These are phyloP conservation scores for Seminavis robusta DNA, from an alignment of 108 stramenopile genomes.

Conservation along the genomic window DNA sequence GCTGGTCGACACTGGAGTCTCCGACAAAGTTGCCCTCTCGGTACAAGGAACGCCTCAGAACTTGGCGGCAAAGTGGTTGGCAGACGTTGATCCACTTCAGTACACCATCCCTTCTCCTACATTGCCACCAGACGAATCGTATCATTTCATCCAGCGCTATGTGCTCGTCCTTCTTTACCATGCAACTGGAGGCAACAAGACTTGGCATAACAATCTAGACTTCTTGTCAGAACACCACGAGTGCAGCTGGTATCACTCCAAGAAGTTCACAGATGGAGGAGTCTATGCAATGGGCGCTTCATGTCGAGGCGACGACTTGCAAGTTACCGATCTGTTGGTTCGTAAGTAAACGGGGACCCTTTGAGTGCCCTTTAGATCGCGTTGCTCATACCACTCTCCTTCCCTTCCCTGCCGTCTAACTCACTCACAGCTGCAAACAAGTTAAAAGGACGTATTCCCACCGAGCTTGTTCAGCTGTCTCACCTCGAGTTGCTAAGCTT, in stretches of 20 bases:
- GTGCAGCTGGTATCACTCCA: neutral
- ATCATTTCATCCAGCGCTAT: conserved; percentile 23
- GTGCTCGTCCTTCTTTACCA: conserved; percentile 20
- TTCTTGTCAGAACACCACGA: neutral
- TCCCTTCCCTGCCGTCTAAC: too few species aligned
- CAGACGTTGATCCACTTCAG: conserved; percentile 22
- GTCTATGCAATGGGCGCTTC: conserved; percentile 15
- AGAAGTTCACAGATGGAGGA: conserved; percentile 1
- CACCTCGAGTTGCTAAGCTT: too few species aligned
- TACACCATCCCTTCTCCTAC: conserved; percentile 8
- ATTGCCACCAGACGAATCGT: neutral
- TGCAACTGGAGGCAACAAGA: neutral
- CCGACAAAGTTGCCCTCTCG: conserved; percentile 1
- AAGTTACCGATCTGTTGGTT: conserved; percentile 16
- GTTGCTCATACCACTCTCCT: too few species aligned
- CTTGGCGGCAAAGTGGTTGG: conserved; percentile 30
- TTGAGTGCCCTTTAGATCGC: too few species aligned
- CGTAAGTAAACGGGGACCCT: too few species aligned
- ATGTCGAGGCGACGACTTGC: conserved; percentile 17
- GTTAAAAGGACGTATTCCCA: too few species aligned
- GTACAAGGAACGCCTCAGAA: conserved; percentile 21
- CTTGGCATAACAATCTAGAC: neutral
- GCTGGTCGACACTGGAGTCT: conserved; percentile 10
- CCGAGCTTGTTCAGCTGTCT: too few species aligned
- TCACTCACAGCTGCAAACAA: too few species aligned